A percentile compares a stretch with the other conserved stretches of the same genome.
Conservation (phyloP, 2,329 filamentous ascomycete species). For the Davidsoniella neocaledoniae region DNA sequence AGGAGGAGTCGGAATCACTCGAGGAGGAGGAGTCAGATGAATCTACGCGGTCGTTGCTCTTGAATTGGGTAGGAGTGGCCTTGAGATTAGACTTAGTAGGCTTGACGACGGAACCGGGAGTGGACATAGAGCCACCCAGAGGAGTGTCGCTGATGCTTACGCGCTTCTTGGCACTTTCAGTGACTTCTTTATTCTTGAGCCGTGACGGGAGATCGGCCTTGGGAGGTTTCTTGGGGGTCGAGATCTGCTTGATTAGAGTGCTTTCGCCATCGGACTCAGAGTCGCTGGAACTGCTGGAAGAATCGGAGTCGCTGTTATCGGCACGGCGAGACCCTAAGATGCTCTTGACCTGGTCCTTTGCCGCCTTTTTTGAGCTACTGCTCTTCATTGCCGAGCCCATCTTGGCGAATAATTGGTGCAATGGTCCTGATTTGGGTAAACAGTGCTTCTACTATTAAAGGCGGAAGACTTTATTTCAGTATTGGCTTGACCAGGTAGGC, state of each 20-base stretch:
- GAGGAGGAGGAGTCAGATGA: slow-evolving; percentile 12
- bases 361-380: slow-evolving; percentile 10
- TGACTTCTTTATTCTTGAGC: slow-evolving; percentile 3
- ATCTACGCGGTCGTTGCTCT: slow-evolving; percentile 6
- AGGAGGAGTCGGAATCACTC: slow-evolving; percentile 15
- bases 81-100: slow-evolving; percentile 8
- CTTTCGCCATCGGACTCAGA: slow-evolving; percentile 16
- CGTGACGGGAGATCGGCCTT: slow-evolving; percentile 12
- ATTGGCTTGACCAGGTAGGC: too few relatives aligned
- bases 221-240: slow-evolving; percentile 13
- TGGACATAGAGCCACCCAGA: slow-evolving; percentile 2
- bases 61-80: neutral
- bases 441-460: too few relatives aligned
- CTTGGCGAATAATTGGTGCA: too few relatives aligned
- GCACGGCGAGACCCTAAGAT: slow-evolving; percentile 14
- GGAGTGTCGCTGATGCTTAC: slow-evolving; percentile 4
- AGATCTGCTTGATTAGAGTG: slow-evolving; percentile 12
- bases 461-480: too few relatives aligned
- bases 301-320: slow-evolving; percentile 14
- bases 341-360: slow-evolving; percentile 14
- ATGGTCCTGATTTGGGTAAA: neutral
- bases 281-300: slow-evolving; percentile 19
- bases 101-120: neutral
- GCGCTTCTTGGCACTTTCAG: slow-evolving; percentile 6
- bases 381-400: neutral